These are phyloP conservation scores for Aquilaria sinensis DNA, from an alignment of 345 rosid species.

Conservation along the genomic window DNA sequence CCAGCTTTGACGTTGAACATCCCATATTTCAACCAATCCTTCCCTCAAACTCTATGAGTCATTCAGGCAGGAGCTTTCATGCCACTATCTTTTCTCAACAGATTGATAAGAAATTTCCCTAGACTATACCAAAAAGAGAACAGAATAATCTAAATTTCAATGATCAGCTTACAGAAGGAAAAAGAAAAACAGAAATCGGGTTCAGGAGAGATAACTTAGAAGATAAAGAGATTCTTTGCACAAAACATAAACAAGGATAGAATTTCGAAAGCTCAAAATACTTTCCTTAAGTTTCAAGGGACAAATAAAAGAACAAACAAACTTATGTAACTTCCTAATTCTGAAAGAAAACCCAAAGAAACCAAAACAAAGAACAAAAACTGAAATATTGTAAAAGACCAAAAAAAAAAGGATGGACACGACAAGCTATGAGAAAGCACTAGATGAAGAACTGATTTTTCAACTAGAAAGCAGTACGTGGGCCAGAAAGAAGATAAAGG, in stretches of 20 bases:
- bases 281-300: constrained; percentile 40
- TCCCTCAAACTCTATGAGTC: constrained; percentile 13
- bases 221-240: background rate
- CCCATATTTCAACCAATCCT: constrained; percentile 52
- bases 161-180: constrained; percentile 7
- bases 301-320: constrained; percentile 18
- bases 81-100: constrained; percentile 19
- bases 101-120: constrained; percentile 32
- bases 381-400: background rate
- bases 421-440: background rate
- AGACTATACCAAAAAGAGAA: constrained; percentile 21
- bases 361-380: background rate
- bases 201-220: constrained; percentile 3
- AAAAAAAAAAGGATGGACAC: background rate
- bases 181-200: constrained; percentile 7
- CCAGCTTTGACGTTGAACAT: constrained; percentile 83
- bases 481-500: constrained; percentile 30
- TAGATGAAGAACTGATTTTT: constrained; percentile 11
- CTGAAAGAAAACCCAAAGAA: background rate
- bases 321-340: constrained; percentile 13
- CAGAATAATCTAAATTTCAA: constrained; percentile 6
- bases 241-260: constrained; percentile 5
- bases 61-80: constrained; percentile 21
- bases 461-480: constrained; percentile 15
- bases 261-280: constrained; percentile 12